These are phyloP conservation scores for Calonectria montana DNA, from an alignment of 2,329 filamentous ascomycete species.

Conservation along the genomic window DNA sequence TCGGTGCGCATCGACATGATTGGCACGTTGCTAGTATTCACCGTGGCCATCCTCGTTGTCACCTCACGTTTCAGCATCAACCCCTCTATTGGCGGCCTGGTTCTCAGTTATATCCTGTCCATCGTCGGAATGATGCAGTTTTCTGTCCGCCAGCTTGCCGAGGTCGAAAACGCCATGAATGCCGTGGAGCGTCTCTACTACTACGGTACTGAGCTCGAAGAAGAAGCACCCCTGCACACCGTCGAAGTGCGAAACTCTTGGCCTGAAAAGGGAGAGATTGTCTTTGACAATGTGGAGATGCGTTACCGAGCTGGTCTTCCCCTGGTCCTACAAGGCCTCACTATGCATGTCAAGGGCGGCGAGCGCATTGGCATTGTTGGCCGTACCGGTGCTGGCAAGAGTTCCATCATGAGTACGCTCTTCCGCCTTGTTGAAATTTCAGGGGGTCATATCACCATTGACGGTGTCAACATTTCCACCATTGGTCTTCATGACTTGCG, in stretches of 20 bases:
- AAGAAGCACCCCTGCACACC: conserved; percentile 87
- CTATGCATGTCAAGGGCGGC: conserved; percentile 78
- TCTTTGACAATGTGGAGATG: conserved; percentile 82
- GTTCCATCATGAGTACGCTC: conserved; percentile 83
- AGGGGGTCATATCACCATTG: conserved; percentile 71
- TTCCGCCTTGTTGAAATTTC: conserved; percentile 80
- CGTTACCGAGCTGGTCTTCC: conserved; percentile 79
- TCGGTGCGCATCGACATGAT: conserved; percentile 87
- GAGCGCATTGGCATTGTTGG: conserved; percentile 87
- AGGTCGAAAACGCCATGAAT: conserved; percentile 99
- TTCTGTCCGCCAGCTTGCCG: conserved; percentile 90
- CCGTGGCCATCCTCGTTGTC: conserved; percentile 88
- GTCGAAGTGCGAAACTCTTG: conserved; percentile 78
- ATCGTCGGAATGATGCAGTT: conserved; percentile 98
- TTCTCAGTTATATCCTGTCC: conserved; percentile 91
- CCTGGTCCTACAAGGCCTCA: conserved; percentile 76
- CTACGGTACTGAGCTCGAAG: conserved; percentile 87
- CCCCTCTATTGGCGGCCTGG: conserved; percentile 87
- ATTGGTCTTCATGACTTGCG: conserved; percentile 81
- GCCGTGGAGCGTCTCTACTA: conserved; percentile 91
- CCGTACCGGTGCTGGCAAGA: conserved; percentile 85
- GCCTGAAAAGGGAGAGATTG: conserved; percentile 88
- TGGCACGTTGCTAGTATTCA: conserved; percentile 86
- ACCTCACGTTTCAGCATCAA: conserved; percentile 88
- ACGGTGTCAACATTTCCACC: conserved; percentile 76